phyloP scores from a whole-genome alignment of 2,329 filamentous ascomycete species.

The Graphilbum sp. region DNA sequence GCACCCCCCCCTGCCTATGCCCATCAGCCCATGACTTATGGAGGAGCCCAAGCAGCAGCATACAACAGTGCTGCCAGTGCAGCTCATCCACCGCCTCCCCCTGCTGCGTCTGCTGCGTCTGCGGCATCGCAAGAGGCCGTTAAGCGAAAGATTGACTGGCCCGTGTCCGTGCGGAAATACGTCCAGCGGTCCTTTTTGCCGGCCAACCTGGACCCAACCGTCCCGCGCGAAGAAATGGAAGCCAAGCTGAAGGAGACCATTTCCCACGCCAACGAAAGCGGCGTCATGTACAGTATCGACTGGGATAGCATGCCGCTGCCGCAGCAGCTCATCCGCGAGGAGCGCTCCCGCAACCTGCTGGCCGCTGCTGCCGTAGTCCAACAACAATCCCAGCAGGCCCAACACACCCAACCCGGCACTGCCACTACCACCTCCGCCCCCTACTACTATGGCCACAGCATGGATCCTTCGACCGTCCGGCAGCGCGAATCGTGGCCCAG shows the following conservation, averaged over 20 bases:
- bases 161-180: slow-evolving; percentile 67
- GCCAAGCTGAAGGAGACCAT: slow-evolving; percentile 74
- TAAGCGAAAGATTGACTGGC: slow-evolving; percentile 57
- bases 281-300: slow-evolving; percentile 56
- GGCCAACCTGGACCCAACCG: slow-evolving; percentile 47
- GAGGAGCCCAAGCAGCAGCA: not conserved
- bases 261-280: slow-evolving; percentile 59
- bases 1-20: slow-evolving; percentile 9
- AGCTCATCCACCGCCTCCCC: slow-evolving; percentile 11
- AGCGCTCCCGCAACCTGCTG: slow-evolving; percentile 27
- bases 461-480: not conserved
- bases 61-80: not conserved
- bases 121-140: slow-evolving; percentile 1
- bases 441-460: slow-evolving; percentile 1
- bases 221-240: slow-evolving; percentile 58
- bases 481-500: slow-evolving; percentile 1
- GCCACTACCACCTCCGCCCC: slow-evolving; percentile 2
- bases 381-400: slow-evolving; percentile 2
- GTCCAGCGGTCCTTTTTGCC: slow-evolving; percentile 78
- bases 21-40: not conserved
- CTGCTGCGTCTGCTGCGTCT: slow-evolving; percentile 5
- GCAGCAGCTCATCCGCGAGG: slow-evolving; percentile 63
- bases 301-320: slow-evolving; percentile 76
- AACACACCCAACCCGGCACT: no score
- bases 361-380: slow-evolving; percentile 5